phyloP scores from a whole-genome alignment of 768 basidiomycete genomes.

The Candolleomyces eurysporus region DNA sequence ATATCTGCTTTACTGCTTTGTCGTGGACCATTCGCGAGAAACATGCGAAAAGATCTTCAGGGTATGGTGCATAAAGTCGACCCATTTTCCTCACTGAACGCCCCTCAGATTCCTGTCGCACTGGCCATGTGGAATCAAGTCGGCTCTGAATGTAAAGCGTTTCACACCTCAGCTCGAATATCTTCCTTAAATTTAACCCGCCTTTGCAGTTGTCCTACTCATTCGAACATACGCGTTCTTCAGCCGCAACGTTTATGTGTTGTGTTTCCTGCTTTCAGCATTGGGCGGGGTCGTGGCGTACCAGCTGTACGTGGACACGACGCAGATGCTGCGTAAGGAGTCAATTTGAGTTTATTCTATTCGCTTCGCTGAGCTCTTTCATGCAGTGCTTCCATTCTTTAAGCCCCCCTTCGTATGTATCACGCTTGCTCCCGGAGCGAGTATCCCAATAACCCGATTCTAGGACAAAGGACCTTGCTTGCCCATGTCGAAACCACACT shows the following conservation, averaged over 20 bases:
- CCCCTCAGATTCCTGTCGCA: constrained; percentile 67
- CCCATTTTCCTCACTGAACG: constrained; percentile 7
- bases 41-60: constrained; percentile 71
- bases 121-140: constrained; percentile 89
- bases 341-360: constrained; percentile 17
- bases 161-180: constrained; percentile 6
- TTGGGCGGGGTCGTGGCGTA: constrained; percentile 75
- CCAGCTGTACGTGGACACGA: constrained; percentile 76
- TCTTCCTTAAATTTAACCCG: constrained; percentile 13
- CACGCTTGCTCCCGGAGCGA: background rate
- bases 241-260: constrained; percentile 69
- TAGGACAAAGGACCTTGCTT: constrained; percentile 68
- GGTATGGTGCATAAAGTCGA: constrained; percentile 30
- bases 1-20: constrained; percentile 75
- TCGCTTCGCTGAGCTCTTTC: constrained; percentile 7
- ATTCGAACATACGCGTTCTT: constrained; percentile 87
- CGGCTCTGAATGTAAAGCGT: constrained; percentile 64
- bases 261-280: constrained; percentile 61
- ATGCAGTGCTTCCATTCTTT: constrained; percentile 61
- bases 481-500: constrained; percentile 79
- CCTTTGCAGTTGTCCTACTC: constrained; percentile 62
- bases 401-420: constrained; percentile 57
- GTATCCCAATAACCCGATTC: background rate
- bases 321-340: constrained; percentile 67
- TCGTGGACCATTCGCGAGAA: constrained; percentile 60